These are phyloP conservation scores for Boletus pseudo-olivaceus DNA, from an alignment of 768 basidiomycete genomes.

Conservation along the genomic window DNA sequence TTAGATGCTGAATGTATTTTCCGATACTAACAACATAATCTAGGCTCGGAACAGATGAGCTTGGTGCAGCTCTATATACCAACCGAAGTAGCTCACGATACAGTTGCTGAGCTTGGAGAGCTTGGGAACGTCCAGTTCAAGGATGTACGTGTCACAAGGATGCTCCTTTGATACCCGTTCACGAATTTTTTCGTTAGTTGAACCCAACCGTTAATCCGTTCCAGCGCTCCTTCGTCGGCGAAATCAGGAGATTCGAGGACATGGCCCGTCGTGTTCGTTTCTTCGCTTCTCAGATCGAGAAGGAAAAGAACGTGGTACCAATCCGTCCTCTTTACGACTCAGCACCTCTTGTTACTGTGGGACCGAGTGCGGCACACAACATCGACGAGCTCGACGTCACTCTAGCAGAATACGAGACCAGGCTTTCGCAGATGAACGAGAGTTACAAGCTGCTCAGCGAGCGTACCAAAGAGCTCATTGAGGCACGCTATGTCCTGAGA, in stretches of 20 bases:
- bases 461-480: conserved; percentile 80
- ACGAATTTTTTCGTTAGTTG: conserved; percentile 47
- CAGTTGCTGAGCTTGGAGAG: conserved; percentile 92
- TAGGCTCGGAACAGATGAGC: conserved; percentile 98
- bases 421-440: conserved; percentile 86
- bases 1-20: neutral
- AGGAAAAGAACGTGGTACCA: conserved; percentile 78
- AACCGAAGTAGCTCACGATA: conserved; percentile 95
- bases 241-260: conserved; percentile 93
- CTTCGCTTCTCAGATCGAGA: conserved; percentile 80
- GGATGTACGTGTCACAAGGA: conserved; percentile 60
- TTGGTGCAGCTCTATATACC: conserved; percentile 96
- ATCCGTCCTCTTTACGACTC: conserved; percentile 86
- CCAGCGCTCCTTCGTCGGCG: conserved; percentile 96
- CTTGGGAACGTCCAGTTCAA: conserved; percentile 96
- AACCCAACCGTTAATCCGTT: conserved; percentile 96
- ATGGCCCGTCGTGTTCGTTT: conserved; percentile 94
- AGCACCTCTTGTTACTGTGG: conserved; percentile 81
- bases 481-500: conserved; percentile 89
- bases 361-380: conserved; percentile 88
- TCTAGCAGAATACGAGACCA: conserved; percentile 80
- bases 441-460: conserved; percentile 88
- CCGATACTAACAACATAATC: conserved; percentile 6
- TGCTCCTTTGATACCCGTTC: neutral
- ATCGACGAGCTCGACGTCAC: conserved; percentile 91